These are phyloP conservation scores for Solanum virginianum DNA, from an alignment of 257 asterid genomes.

Conservation along the genomic window DNA sequence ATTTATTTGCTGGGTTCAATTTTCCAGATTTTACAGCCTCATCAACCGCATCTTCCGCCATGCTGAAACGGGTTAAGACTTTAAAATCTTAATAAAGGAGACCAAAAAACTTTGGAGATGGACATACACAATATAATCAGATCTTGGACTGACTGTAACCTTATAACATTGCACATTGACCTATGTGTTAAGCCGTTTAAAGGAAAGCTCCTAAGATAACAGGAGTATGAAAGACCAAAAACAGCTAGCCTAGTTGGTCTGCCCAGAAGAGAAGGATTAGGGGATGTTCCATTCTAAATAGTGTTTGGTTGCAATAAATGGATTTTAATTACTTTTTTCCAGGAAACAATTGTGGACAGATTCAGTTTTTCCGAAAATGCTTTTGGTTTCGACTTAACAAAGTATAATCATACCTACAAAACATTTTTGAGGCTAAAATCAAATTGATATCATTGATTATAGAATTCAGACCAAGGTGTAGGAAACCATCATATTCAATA, in stretches of 20 bases:
- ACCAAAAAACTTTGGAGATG: not conserved
- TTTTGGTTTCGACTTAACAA: not conserved
- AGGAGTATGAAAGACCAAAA: not conserved
- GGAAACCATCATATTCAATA: not conserved
- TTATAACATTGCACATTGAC: not conserved
- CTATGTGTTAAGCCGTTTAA: not conserved
- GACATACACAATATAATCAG: not conserved
- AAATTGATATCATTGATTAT: not conserved
- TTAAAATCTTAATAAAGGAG: not conserved
- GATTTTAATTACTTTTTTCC: not conserved
- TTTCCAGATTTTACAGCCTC: slow-evolving; percentile 78
- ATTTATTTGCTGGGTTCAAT: slow-evolving; percentile 54
- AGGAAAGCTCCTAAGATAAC: not conserved
- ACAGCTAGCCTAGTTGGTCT: not conserved
- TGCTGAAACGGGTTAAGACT: slow-evolving; percentile 40
- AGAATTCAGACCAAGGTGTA: not conserved
- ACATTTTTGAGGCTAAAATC: not conserved
- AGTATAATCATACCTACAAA: not conserved
- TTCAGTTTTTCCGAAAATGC: not conserved
- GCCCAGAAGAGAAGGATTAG: not conserved
- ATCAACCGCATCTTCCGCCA: slow-evolving; percentile 98
- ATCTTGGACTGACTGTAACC: not conserved
- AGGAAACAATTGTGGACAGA: not conserved
- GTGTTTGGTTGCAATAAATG: not conserved
- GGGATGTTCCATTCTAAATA: not conserved